Evolutionary conservation across 2,329 filamentous ascomycete species (phyloP), one percentile per base, ranked within the genome.

Genomic region (Neofusicoccum kwambonambiense): DNA sequence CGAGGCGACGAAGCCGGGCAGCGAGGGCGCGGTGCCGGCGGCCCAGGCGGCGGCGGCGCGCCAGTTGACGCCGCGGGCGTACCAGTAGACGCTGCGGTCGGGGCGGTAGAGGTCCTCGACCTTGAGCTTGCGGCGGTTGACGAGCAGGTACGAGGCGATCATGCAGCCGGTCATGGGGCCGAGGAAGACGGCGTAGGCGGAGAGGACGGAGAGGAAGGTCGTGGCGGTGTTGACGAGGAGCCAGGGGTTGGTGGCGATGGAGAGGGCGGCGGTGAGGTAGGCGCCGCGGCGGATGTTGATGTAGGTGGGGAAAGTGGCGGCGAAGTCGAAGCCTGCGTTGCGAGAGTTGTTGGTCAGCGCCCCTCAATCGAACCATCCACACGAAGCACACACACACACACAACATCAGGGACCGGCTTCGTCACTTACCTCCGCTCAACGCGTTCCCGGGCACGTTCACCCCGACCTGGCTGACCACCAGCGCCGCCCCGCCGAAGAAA

Each of bases 161-260:
- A 31, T 31, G 27, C 27, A 31, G 27, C 27, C 65, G 7, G 70
- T 68, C 67, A 71, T 70, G 17, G 71, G 70, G 1, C 70, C 70
- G 19, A 72, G 52, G 65, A 72, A 72, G 49, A 72, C 69, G 47
- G 69, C 69, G 56, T 72, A 72, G 54, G 68, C 69, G 45, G 69
- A 67, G 4, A 72, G 68, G 70, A 78, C 77, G 69, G n/a, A 77
- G 70, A 68, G 77, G 41, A 58, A 31, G 27, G 27, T 31, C 2
- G 27, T 31, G 27, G 27, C 27, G 27, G 27, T 31, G 27, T 31
- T 31, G 27, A 31, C 27, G 27, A 31, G 27, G 27, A 5, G 27
- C 27, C 27, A 31, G 6, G 27, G 27, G 27, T 31, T 31, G 27
- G 4, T 31, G 27, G 27, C 27, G 27, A 7, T 7, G 27, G 27